Percentiles rank a stretch among this genome's conserved stretches.
Conservation (phyloP, 106 monocot genomes). For the Dendrobium huoshanense region DNA sequence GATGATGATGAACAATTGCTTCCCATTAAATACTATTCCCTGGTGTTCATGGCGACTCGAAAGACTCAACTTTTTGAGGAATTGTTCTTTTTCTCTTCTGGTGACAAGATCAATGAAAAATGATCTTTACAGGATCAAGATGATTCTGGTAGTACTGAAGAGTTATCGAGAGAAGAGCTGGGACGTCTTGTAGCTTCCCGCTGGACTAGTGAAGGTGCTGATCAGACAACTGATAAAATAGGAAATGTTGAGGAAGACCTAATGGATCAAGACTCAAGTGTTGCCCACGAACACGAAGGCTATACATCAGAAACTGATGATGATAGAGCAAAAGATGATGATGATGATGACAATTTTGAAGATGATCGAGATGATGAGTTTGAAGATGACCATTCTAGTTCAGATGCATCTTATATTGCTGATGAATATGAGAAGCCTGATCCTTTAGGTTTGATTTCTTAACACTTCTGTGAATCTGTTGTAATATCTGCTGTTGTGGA, state of each 20-base stretch:
- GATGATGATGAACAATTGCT: neutral
- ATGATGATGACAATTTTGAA: constrained; percentile 38
- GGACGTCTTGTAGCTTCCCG: constrained; percentile 96
- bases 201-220: constrained; percentile 79
- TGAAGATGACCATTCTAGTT: constrained; percentile 37
- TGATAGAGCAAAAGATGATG: constrained; percentile 36
- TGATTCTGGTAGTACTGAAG: constrained; percentile 27
- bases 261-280: constrained; percentile 22
- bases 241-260: constrained; percentile 27
- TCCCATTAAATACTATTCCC: neutral
- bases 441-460: constrained; percentile 42
- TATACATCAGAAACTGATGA: constrained; percentile 61
- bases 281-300: constrained; percentile 30
- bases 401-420: constrained; percentile 26
- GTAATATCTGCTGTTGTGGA: neutral
- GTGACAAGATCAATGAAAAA: neutral
- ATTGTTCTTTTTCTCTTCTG: neutral
- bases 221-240: constrained; percentile 28
- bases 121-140: constrained; percentile 29
- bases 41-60: neutral
- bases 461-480: neutral
- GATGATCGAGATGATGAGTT: constrained; percentile 41
- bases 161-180: constrained; percentile 86
- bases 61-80: neutral
- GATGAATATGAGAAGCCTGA: constrained; percentile 47